Conservation (phyloP, 129 eudicot species). For the Artemisia annua region DNA sequence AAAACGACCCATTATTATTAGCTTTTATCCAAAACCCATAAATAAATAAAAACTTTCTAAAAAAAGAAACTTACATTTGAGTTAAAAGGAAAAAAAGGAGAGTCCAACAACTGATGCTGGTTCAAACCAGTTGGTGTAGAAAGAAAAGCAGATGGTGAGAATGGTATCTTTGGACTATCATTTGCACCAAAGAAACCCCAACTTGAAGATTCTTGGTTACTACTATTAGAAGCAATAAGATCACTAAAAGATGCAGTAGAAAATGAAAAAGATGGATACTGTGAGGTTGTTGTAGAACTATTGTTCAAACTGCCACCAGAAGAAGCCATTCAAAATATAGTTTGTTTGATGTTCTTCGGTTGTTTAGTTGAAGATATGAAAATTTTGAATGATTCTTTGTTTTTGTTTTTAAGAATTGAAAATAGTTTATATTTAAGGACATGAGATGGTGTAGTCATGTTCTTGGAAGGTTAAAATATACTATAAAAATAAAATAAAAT, state of each 20-base stretch:
- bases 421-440: slow-evolving; percentile 19
- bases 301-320: slow-evolving; percentile 60
- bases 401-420: slow-evolving; percentile 18
- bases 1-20: slow-evolving; percentile 27
- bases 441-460: slow-evolving; percentile 18
- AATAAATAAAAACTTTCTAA: slow-evolving; percentile 18
- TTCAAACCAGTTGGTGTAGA: slow-evolving; percentile 59
- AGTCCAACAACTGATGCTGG: slow-evolving; percentile 74
- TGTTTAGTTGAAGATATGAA: not conserved
- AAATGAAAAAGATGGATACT: slow-evolving; percentile 41
- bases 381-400: slow-evolving; percentile 19
- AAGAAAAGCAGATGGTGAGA: slow-evolving; percentile 76
- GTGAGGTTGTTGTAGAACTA: slow-evolving; percentile 33
- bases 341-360: not conserved
- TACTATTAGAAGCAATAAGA: slow-evolving; percentile 46
- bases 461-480: slow-evolving; percentile 44
- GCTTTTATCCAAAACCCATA: slow-evolving; percentile 23
- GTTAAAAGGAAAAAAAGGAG: slow-evolving; percentile 64
- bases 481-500: not conserved
- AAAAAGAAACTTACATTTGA: slow-evolving; percentile 41
- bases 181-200: slow-evolving; percentile 22
- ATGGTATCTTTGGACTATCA: slow-evolving; percentile 56
- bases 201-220: slow-evolving; percentile 29
- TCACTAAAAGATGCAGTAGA: slow-evolving; percentile 59
- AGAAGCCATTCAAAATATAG: slow-evolving; percentile 51